A percentile compares a stretch with the other conserved stretches of the same genome.
These are phyloP conservation scores for Pichia inconspicua DNA, from an alignment of 1,139 yeast genomes.

Conservation along the genomic window DNA sequence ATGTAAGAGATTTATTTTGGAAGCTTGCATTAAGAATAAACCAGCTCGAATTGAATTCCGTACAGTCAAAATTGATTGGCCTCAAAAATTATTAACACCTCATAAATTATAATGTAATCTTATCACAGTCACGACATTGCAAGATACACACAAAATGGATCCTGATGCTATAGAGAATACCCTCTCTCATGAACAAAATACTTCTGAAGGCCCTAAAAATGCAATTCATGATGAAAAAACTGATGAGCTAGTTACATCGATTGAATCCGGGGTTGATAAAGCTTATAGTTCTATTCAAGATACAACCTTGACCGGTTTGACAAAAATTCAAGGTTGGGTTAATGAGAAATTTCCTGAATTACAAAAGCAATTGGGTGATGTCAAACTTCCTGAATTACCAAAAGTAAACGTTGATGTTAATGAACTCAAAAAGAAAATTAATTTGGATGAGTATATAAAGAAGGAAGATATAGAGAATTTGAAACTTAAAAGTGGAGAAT, in stretches of 20 bases:
- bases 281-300: slow-evolving; percentile 41
- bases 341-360: slow-evolving; percentile 25
- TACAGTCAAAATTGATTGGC: too few species aligned
- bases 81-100: too few species aligned
- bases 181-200: slow-evolving; percentile 2
- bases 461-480: slow-evolving; percentile 30
- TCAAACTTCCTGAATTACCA: slow-evolving; percentile 14
- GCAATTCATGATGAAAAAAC: slow-evolving; percentile 29
- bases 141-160: slow-evolving; percentile 6
- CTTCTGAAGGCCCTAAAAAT: slow-evolving; percentile 5
- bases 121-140: background rate
- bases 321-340: slow-evolving; percentile 26
- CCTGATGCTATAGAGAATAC: slow-evolving; percentile 12
- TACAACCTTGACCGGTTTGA: slow-evolving; percentile 35
- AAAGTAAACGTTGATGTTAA: slow-evolving; percentile 19
- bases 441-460: slow-evolving; percentile 20
- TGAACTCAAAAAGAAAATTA: slow-evolving; percentile 27
- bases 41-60: too few species aligned
- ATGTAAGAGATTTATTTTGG: too few species aligned
- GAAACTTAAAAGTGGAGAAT: slow-evolving; percentile 34
- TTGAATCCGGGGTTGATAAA: slow-evolving; percentile 48
- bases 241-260: slow-evolving; percentile 40
- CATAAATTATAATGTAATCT: too few species aligned
- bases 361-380: slow-evolving; percentile 11
- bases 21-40: too few species aligned